Percentiles rank a stretch among this genome's conserved stretches.
These are phyloP conservation scores for Cordyceps fumosorosea DNA, from an alignment of 2,329 filamentous ascomycete genomes.

Conservation along the genomic window DNA sequence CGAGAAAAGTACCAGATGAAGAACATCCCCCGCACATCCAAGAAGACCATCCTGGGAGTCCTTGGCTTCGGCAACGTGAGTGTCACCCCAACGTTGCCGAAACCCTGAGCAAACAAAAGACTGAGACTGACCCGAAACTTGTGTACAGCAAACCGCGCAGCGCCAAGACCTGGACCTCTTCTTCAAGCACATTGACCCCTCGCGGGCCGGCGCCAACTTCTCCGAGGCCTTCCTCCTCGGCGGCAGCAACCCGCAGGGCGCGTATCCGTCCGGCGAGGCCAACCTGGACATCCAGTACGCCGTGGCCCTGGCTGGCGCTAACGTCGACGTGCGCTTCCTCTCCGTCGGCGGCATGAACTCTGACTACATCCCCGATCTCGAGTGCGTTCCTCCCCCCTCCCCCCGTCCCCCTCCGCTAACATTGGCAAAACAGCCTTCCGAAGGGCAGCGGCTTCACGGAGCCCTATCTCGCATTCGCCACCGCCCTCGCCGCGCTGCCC, in stretches of 20 bases:
- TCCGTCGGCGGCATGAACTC: conserved; percentile 26
- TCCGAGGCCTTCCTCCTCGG: conserved; percentile 50
- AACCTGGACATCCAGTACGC: conserved; percentile 34
- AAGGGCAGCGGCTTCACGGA: conserved; percentile 41
- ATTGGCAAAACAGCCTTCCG: conserved; percentile 13
- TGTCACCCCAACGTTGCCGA: too few relatives aligned
- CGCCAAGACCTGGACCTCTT: conserved; percentile 51
- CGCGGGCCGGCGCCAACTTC: conserved; percentile 48
- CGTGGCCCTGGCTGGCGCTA: conserved; percentile 26
- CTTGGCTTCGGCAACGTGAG: conserved; percentile 35
- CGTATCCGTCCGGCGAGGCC: conserved; percentile 27
- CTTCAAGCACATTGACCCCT: conserved; percentile 45
- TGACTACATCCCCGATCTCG: conserved; percentile 27
- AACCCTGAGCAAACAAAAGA: not conserved
- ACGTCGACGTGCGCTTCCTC: conserved; percentile 29
- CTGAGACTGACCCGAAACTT: not conserved
- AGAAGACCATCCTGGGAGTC: conserved; percentile 60
- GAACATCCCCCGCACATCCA: conserved; percentile 45
- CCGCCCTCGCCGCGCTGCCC: conserved; percentile 49
- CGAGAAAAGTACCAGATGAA: conserved; percentile 38
- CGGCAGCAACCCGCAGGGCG: conserved; percentile 44
- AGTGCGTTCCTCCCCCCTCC: conserved; percentile 23
- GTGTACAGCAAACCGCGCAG: conserved; percentile 38
- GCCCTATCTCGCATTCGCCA: conserved; percentile 59
- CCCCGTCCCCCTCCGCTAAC: not conserved